Conservation (phyloP, 1,139 yeast species). For the Candida sp. region DNA sequence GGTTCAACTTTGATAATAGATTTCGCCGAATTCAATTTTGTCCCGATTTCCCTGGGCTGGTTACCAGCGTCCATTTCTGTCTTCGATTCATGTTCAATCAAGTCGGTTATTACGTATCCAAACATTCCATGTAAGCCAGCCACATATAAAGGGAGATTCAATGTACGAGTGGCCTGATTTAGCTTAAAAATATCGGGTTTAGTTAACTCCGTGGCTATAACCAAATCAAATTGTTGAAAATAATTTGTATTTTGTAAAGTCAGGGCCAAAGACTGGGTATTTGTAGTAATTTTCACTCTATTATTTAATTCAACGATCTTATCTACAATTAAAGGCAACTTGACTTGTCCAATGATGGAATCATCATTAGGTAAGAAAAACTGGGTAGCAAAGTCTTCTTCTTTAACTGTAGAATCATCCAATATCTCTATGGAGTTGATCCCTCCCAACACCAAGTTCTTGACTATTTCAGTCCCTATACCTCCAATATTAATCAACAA, state of each 20-base stretch:
- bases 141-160: slow-evolving; percentile 63
- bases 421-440: slow-evolving; percentile 71
- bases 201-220: slow-evolving; percentile 70
- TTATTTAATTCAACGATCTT: slow-evolving; percentile 73
- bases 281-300: slow-evolving; percentile 56
- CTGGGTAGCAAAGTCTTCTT: slow-evolving; percentile 71
- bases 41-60: slow-evolving; percentile 39
- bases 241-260: slow-evolving; percentile 29
- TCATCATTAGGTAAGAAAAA: slow-evolving; percentile 68
- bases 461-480: slow-evolving; percentile 74
- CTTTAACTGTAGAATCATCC: slow-evolving; percentile 54
- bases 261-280: slow-evolving; percentile 26
- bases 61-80: slow-evolving; percentile 46
- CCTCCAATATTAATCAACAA: slow-evolving; percentile 69
- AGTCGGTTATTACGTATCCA: slow-evolving; percentile 80
- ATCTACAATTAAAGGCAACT: slow-evolving; percentile 52
- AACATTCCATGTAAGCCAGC: slow-evolving; percentile 75
- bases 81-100: slow-evolving; percentile 57
- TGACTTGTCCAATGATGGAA: slow-evolving; percentile 41
- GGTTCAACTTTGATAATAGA: slow-evolving; percentile 46
- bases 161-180: slow-evolving; percentile 53
- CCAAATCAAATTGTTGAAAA: slow-evolving; percentile 61
- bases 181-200: slow-evolving; percentile 38
- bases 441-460: slow-evolving; percentile 88
- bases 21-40: slow-evolving; percentile 49